Evolutionary conservation across 176 grass and related monocot species (phyloP), one percentile per base, ranked within the genome.

Genomic region (Oryza longistaminata): DNA sequence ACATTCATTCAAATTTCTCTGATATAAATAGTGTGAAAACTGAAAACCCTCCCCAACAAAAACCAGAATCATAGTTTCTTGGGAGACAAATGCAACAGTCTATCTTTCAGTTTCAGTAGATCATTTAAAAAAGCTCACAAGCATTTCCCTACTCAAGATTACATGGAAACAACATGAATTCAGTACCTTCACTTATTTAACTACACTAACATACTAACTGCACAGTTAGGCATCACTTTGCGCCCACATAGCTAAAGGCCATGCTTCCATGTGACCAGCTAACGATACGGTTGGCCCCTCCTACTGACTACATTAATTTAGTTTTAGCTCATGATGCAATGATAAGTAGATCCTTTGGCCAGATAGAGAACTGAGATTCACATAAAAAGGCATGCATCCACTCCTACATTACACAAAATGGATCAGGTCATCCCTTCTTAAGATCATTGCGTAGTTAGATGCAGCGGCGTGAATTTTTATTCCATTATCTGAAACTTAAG

Each of bases 281-380:
- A 78, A 77, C 5, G 2, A 74, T 70, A 85, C 15, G 65, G 69
- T 60, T 60, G 7, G 7, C 17, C 64, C 45, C 26, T 8, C 12
- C 14, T n/a, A 62, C 45, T 53, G 14, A 62, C 19, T 71, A 53
- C 52, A 79, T 64, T 16, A 35, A 62, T 72, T 71, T 31, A 0
- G 19, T 72, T 46, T 29, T 25, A 73, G 26, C 11, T 66, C 26
- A 80, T n/a, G 19, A 55, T 21, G 61, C 27, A 62, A 65, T 72
- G 3, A 50, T 80, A 35, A 71, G 48, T 43, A 73, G 73, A 83
- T 87, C 50, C 8, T 88, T 81, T 39, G 49, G 72, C 15, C 27
- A 77, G 24, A 65, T 50, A 50, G 19, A 61, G 37, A 45, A 86
- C 25, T 65, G 43, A 64, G 66, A 64, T 26, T 71, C 40, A 22